phyloP scores from a whole-genome alignment of 441 rosid species.

The Melastoma candidum region DNA sequence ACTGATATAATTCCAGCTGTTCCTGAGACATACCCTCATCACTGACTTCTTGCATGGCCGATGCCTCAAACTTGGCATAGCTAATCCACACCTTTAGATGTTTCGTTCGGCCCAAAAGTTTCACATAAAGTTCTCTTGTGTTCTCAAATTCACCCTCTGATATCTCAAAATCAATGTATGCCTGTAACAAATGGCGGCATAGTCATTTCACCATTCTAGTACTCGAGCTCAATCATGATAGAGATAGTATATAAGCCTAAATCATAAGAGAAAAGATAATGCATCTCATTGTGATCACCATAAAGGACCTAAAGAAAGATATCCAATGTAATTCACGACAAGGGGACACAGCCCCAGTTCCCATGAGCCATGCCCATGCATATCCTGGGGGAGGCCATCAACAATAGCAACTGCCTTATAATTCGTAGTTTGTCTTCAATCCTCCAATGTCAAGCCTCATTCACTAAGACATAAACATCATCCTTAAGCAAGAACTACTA shows the following conservation, averaged over 20 bases:
- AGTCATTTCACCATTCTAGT: no score
- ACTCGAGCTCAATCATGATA: neutral
- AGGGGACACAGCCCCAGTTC: no score
- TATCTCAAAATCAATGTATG: slow-evolving; percentile 86
- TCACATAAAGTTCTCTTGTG: slow-evolving; percentile 61
- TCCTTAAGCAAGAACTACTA: neutral
- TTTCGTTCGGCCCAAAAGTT: slow-evolving; percentile 73
- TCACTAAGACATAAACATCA: neutral
- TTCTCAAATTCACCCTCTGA: slow-evolving; percentile 66
- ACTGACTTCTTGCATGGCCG: slow-evolving; percentile 33
- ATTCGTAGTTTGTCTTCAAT: neutral
- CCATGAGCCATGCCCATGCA: no score
- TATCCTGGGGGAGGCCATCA: no score
- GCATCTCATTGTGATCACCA: no score
- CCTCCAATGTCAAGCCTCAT: neutral
- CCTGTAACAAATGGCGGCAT: slow-evolving; percentile 31
- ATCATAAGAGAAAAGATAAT: neutral
- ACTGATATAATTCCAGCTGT: slow-evolving; percentile 14
- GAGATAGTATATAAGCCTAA: neutral
- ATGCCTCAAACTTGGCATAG: slow-evolving; percentile 80
- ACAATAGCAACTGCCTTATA: neutral
- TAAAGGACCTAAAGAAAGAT: no score
- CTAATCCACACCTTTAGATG: slow-evolving; percentile 96
- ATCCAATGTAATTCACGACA: no score
- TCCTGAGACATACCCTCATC: slow-evolving; percentile 23